Base-by-base conservation (phyloP, 495 filamentous ascomycete species). In the Lasiosphaeris hirsuta region DNA sequence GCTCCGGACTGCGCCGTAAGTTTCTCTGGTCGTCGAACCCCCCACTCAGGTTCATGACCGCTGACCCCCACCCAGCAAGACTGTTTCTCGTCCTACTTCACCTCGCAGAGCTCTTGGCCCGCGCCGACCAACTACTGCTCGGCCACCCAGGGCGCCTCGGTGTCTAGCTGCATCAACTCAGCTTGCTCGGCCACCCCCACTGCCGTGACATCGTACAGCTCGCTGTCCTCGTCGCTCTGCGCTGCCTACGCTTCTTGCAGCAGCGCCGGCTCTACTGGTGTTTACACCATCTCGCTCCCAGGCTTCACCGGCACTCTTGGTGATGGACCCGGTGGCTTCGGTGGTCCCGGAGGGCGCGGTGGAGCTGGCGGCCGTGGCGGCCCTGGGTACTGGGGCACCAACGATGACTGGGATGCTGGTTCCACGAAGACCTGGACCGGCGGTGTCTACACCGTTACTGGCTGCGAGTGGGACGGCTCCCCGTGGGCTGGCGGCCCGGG, bases 401-500 rank as follows among this genome's bases (percentile, higher is more conserved):
- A 23, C 45, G 56, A 40, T 15, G 39, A 56, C 38, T 59, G 57
- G 56, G 57, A 39, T 39, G 57, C 36, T 36, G 56, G 14, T 30
- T 51, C 30, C 43, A 60, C 71, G 43, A 60, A 49, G 44, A 76
- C 75, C 52, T 78, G 72, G 74, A 61, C 70, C 9, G 72, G 72
- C 15, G 76, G 76, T 39, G 68, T 69, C 36, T 76, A 75, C 41
- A 78, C 76, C 35, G 72, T 78, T 3, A 78, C 75, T 3, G 76
- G 76, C 1, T 78, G 76, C 59, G 64, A 74, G 42, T 78, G 73
- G 65, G 59, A 64, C 56, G 76, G 76, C 10, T 73, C 70, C n/a
- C 71, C 73, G 0, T 77, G 76, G 76, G 74, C 72, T 14, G 75
- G 75, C 46, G 75, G 75, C 3, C 76, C 76, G 1, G 72, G 70